Conservation (phyloP, 2,329 filamentous ascomycete genomes). For the Botryotinia calthae region DNA sequence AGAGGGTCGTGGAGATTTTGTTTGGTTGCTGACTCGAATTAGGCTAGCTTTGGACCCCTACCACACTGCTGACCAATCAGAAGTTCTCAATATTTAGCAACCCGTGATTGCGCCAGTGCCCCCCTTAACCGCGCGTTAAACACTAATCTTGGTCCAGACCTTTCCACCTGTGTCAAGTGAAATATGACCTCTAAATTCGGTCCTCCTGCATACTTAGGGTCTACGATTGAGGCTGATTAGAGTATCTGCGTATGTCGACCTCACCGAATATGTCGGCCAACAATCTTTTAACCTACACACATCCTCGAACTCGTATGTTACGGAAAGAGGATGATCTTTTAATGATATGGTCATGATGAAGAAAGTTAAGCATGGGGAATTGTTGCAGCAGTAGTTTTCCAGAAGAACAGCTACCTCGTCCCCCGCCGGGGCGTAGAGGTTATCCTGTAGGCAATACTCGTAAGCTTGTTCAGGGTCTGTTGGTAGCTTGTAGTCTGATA, state of each 20-base stretch:
- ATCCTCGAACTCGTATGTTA: neutral
- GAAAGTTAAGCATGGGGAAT: slow-evolving; percentile 18
- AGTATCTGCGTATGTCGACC: neutral
- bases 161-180: neutral
- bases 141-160: neutral
- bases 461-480: neutral
- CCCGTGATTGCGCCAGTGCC: neutral
- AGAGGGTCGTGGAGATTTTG: neutral
- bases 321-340: neutral
- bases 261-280: slow-evolving; percentile 1
- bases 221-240: slow-evolving; percentile 4
- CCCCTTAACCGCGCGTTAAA: slow-evolving; percentile 9
- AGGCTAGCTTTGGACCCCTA: neutral
- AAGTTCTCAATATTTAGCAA: neutral
- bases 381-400: slow-evolving; percentile 16
- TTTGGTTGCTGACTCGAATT: neutral
- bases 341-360: slow-evolving; percentile 5
- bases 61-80: neutral
- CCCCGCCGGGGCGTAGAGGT: neutral
- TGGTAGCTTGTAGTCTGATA: neutral
- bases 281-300: slow-evolving; percentile 9
- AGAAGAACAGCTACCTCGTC: slow-evolving; percentile 1
- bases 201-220: neutral
- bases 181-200: neutral
- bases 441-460: neutral